Evolutionary conservation across 2,329 filamentous ascomycete genomes (phyloP), one percentile per base, ranked within the genome.

Genomic region (Ceratocystis ficicola): DNA sequence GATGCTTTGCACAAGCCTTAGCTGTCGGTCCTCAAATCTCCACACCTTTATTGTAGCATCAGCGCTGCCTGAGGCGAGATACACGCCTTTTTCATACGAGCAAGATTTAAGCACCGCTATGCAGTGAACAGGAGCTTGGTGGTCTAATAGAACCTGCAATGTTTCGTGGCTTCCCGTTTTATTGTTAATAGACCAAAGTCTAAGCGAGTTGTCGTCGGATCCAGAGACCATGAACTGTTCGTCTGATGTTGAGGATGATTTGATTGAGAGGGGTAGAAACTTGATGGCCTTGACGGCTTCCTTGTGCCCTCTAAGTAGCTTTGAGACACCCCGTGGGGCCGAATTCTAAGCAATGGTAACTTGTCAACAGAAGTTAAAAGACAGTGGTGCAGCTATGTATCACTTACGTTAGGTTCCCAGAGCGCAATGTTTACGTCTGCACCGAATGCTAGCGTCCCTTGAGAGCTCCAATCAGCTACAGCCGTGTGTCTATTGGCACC

Each of bases 401-500:
- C 67, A 77, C 85, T 76, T 80, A 92, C 89, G 73, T 81, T 75
- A 66, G 91, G 91, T 73, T 85, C 80, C 94, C 94, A 99, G 50
- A 97, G 73, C 55, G 91, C 93, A 71, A 99, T 82, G 76, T 94
- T 94, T 70, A 86, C 86, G 75, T 95, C 90, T 7, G 92, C 87
- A 41, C 94, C 94, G 77, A 90, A 99, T 36, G 91, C 94, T 65
- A 99, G 79, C 57, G 91, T 74, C 8, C 88, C 89, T 69, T 81
- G 77, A 22, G 76, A 73, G 73, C 88, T 85, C 94, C 94, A 99
- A 77, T 97, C 93, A 32, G 93, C 92, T 32, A 90, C 89, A 17
- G 87, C 86, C 20, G 93, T 88, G 72, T 97, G 90, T 71, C 93
- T 83, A 75, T 97, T 99, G 60, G 90, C 93, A 68, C 94, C 94